Conservation (phyloP, 2,329 filamentous ascomycete species). For the Colletotrichum sp. region DNA sequence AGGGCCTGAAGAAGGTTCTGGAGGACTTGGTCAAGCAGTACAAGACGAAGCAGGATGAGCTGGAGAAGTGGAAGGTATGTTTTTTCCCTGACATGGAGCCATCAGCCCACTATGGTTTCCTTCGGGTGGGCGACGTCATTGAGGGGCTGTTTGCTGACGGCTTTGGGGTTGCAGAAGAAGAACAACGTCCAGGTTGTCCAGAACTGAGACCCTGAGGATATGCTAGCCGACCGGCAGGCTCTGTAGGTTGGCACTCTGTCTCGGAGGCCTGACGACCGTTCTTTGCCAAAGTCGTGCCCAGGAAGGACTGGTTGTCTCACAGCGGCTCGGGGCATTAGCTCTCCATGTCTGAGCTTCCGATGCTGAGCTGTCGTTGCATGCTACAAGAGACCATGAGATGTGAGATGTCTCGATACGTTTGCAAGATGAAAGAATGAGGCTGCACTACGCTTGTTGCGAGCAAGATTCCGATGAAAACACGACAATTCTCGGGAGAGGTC, state of each 20-base stretch:
- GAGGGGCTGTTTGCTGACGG: neutral
- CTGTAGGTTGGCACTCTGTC: neutral
- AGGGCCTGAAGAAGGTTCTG: constrained; percentile 91
- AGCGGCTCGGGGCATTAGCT: neutral
- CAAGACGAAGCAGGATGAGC: constrained; percentile 90
- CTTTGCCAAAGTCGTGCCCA: neutral
- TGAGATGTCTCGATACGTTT: neutral
- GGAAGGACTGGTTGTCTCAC: neutral
- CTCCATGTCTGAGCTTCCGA: neutral
- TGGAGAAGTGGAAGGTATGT: constrained; percentile 97
- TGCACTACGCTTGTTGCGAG: neutral
- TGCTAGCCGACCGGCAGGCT: neutral
- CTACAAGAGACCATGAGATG: neutral
- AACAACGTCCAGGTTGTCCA: constrained; percentile 89
- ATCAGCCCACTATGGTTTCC: neutral
- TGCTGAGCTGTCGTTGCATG: neutral
- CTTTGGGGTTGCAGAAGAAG: constrained; percentile 70
- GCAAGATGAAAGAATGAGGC: neutral
- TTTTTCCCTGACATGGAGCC: neutral
- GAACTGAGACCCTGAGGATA: constrained; percentile 53
- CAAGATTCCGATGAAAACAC: neutral
- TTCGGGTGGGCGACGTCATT: neutral
- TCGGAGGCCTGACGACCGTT: neutral
- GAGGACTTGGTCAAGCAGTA: constrained; percentile 97
- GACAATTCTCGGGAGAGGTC: neutral